These are phyloP conservation scores for Graphilbum sp. DNA, from an alignment of 2,329 filamentous ascomycete species.

Conservation along the genomic window DNA sequence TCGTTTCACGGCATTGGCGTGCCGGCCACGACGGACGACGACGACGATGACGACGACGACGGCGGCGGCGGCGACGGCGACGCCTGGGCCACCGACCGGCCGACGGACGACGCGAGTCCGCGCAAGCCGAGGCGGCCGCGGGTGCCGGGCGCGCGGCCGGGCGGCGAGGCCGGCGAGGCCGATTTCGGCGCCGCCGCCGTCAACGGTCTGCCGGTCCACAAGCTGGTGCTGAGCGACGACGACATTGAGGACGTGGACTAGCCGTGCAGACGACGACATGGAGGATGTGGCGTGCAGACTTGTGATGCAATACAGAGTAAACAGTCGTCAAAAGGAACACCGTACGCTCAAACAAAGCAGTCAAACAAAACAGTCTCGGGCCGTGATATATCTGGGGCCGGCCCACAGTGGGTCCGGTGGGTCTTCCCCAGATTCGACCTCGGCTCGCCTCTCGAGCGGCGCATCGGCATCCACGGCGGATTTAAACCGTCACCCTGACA, in stretches of 20 bases:
- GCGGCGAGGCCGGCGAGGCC: no score
- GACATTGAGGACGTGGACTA: slow-evolving; percentile 56
- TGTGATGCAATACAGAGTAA: no score
- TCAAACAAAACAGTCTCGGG: no score
- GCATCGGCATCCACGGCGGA: no score
- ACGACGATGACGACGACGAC: slow-evolving; percentile 26
- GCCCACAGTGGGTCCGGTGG: no score
- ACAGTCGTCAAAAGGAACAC: no score
- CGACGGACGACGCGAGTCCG: slow-evolving; percentile 35
- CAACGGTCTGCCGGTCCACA: slow-evolving; percentile 33
- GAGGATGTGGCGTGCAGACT: no score
- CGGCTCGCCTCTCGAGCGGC: no score
- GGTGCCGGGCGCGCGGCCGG: slow-evolving; percentile 7
- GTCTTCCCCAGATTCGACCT: no score
- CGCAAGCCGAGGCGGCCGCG: slow-evolving; percentile 19
- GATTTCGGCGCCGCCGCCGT: slow-evolving; percentile 18
- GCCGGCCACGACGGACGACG: slow-evolving; percentile 22
- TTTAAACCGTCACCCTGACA: no score
- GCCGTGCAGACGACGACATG: background rate
- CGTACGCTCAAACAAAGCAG: no score
- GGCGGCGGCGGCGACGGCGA: slow-evolving; percentile 12
- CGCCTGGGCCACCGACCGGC: slow-evolving; percentile 45
- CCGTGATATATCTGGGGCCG: no score
- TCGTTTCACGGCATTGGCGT: slow-evolving; percentile 43
- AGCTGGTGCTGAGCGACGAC: slow-evolving; percentile 62